Conservation (phyloP, 306 rosid genomes). For the Ormosia emarginata region DNA sequence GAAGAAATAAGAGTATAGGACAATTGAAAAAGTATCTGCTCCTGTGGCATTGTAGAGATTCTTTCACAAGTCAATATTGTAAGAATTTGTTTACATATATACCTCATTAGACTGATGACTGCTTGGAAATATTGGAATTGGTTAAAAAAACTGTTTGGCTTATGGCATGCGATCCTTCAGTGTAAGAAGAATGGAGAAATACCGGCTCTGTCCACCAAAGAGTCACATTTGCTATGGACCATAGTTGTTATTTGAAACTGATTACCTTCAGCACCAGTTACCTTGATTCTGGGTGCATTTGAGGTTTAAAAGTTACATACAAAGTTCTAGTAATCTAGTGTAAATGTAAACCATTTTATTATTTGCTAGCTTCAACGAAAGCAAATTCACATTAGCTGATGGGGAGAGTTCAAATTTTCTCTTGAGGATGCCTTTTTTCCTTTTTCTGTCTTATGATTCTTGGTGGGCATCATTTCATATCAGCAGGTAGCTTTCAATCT, state of each 20-base stretch:
- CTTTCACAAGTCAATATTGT: not conserved
- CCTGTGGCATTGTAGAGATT: not conserved
- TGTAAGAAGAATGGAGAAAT: constrained; percentile 14
- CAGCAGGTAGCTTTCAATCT: not conserved
- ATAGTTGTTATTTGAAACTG: not conserved
- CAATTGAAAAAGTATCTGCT: not conserved
- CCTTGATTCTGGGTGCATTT: not conserved
- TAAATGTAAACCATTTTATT: not conserved
- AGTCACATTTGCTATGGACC: not conserved
- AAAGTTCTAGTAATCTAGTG: not conserved
- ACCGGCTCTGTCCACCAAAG: not conserved
- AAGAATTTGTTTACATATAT: not conserved
- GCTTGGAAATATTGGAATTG: not conserved
- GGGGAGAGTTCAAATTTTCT: not conserved
- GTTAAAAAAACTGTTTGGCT: not conserved
- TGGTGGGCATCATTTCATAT: not conserved
- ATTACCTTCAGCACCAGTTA: not conserved
- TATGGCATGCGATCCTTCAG: not conserved
- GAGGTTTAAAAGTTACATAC: not conserved
- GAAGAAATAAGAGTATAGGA: not conserved
- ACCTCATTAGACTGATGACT: not conserved
- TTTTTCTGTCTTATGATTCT: not conserved
- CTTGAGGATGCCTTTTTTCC: not conserved
- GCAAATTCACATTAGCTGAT: not conserved
- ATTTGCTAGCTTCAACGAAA: not conserved